A percentile compares a stretch with the other conserved stretches of the same genome.
phyloP scores from a whole-genome alignment of 2,329 filamentous ascomycete species.

The Fusarium tricinctum region DNA sequence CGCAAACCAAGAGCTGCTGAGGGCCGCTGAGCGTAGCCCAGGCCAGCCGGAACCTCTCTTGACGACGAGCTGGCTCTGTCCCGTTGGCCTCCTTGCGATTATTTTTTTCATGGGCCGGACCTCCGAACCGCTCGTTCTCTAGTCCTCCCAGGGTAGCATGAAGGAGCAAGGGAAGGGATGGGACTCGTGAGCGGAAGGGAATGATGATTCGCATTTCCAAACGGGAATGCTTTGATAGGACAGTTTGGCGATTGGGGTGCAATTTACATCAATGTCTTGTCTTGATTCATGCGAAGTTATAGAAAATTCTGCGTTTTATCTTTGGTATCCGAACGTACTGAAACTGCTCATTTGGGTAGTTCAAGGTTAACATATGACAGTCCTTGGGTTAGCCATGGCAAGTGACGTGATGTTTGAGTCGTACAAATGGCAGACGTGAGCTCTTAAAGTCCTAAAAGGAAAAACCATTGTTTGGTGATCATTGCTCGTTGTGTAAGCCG shows the following conservation, averaged over 20 bases:
- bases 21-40: slow-evolving; percentile 27
- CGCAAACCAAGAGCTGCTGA: slow-evolving; percentile 24
- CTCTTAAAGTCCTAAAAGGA: no score
- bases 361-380: background rate
- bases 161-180: slow-evolving; percentile 24
- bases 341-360: background rate
- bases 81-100: slow-evolving; percentile 36
- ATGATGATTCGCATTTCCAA: slow-evolving; percentile 56
- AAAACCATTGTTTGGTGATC: no score
- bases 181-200: slow-evolving; percentile 42
- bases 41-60: slow-evolving; percentile 21
- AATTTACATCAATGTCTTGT: slow-evolving; percentile 58
- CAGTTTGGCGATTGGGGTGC: slow-evolving; percentile 67
- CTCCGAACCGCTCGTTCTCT: slow-evolving; percentile 49
- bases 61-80: slow-evolving; percentile 34
- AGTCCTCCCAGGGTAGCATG: slow-evolving; percentile 38
- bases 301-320: slow-evolving; percentile 33
- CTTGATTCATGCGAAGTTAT: slow-evolving; percentile 43
- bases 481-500: no score
- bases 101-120: slow-evolving; percentile 40
- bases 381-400: background rate
- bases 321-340: background rate
- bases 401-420: slow-evolving; percentile 1
- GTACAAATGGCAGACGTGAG: no score
- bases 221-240: slow-evolving; percentile 62